Percentiles rank a stretch among this genome's conserved stretches.
phyloP scores from a whole-genome alignment of 2,329 filamentous ascomycete species.

The Fusarium nisikadoi region DNA sequence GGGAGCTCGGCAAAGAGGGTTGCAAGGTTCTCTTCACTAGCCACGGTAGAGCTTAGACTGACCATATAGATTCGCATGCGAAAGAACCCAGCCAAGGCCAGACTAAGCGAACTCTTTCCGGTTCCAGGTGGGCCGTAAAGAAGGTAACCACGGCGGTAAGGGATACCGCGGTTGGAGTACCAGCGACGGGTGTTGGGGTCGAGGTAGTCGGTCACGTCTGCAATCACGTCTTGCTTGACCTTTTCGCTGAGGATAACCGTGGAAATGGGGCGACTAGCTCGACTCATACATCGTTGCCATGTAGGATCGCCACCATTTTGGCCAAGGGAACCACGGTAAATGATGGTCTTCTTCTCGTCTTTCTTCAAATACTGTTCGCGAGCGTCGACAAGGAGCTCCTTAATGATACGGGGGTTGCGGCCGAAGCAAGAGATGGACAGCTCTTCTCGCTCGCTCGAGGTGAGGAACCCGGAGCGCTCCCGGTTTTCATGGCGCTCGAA shows the following conservation, averaged over 20 bases:
- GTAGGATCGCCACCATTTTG: constrained; percentile 55
- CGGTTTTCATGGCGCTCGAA: constrained; percentile 64
- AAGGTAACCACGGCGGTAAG: constrained; percentile 85
- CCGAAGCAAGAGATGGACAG: constrained; percentile 71
- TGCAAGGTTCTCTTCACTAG: constrained; percentile 73
- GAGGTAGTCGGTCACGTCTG: constrained; percentile 72
- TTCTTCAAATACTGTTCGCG: constrained; percentile 64
- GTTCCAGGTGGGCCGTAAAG: constrained; percentile 84
- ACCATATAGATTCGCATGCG: constrained; percentile 78
- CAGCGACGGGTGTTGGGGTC: constrained; percentile 73
- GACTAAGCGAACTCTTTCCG: constrained; percentile 78
- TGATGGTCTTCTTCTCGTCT: constrained; percentile 71
- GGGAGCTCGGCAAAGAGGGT: constrained; percentile 74
- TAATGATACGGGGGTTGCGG: constrained; percentile 68
- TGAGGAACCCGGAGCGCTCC: constrained; percentile 53
- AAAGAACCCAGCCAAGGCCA: constrained; percentile 77
- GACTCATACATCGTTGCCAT: constrained; percentile 72
- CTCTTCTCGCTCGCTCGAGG: constrained; percentile 65
- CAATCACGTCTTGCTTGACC: constrained; percentile 68
- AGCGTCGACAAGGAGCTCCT: constrained; percentile 70
- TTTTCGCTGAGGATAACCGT: constrained; percentile 72
- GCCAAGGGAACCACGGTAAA: constrained; percentile 67
- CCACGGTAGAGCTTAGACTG: constrained; percentile 69
- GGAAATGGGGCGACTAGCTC: constrained; percentile 69
- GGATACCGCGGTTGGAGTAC: constrained; percentile 86